phyloP scores from a whole-genome alignment of 441 rosid species.

The Erysimum cheiri region DNA sequence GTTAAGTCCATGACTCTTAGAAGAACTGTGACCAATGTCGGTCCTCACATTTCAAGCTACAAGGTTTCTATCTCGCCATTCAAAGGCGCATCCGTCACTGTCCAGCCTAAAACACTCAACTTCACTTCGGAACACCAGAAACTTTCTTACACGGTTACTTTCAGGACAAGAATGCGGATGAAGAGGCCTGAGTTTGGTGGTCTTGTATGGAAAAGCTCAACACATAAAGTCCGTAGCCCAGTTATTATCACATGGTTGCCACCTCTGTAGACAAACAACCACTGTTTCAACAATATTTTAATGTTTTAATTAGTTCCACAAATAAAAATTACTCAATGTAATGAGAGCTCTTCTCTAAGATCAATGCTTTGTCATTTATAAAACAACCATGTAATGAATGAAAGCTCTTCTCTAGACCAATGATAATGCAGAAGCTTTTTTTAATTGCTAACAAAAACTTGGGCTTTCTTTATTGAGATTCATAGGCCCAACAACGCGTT shows the following conservation, averaged over 20 bases:
- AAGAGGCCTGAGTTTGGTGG: conserved; percentile 79
- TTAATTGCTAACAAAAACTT: too few species aligned
- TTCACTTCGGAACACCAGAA: conserved; percentile 77
- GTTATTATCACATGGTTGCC: conserved; percentile 68
- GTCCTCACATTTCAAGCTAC: conserved; percentile 70
- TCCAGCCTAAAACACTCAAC: conserved; percentile 62
- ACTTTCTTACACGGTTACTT: conserved; percentile 69
- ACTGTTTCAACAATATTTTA: conserved; percentile 8
- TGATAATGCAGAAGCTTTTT: too few species aligned
- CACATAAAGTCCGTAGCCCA: conserved; percentile 87
- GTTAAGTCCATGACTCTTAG: conserved; percentile 51
- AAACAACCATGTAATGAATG: too few species aligned
- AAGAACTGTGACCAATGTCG: conserved; percentile 86
- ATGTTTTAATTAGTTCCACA: conserved; percentile 31
- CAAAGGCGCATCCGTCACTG: conserved; percentile 62
- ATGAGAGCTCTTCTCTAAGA: too few species aligned
- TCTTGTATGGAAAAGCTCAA: conserved; percentile 77
- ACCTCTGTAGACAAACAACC: conserved; percentile 49
- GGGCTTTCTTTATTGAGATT: too few species aligned
- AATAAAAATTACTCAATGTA: not conserved
- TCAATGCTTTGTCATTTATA: too few species aligned
- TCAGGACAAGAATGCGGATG: conserved; percentile 58
- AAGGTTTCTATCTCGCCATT: conserved; percentile 66
- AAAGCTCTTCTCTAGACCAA: too few species aligned
- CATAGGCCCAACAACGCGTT: too few species aligned